phyloP scores from a whole-genome alignment of 129 eudicot species.

The Deinandra increscens region DNA sequence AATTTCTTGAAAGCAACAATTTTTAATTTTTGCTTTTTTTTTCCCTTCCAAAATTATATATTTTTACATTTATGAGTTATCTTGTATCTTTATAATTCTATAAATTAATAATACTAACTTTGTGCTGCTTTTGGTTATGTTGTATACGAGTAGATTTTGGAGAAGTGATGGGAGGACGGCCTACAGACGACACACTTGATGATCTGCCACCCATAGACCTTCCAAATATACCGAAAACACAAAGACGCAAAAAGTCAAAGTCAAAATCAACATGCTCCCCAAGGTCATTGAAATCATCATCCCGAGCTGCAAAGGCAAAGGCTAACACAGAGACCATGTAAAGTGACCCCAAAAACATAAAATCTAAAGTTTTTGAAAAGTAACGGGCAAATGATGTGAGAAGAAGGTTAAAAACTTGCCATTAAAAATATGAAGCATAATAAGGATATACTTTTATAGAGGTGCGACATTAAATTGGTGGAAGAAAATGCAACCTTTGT shows the following conservation, averaged over 20 bases:
- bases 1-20: constrained; percentile 31
- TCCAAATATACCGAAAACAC: constrained; percentile 66
- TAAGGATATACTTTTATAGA: constrained; percentile 6
- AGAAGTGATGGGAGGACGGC: constrained; percentile 51
- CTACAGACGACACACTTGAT: constrained; percentile 41
- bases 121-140: not conserved
- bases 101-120: not conserved
- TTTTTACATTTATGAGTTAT: not conserved
- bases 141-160: constrained; percentile 49
- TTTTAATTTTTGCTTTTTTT: not conserved
- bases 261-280: constrained; percentile 45
- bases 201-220: constrained; percentile 54
- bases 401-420: constrained; percentile 22
- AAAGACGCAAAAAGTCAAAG: constrained; percentile 52
- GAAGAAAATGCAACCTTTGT: constrained; percentile 24
- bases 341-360: constrained; percentile 17
- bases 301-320: constrained; percentile 55
- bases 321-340: constrained; percentile 59
- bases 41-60: constrained; percentile 14
- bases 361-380: constrained; percentile 18
- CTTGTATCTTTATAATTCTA: too few relatives aligned
- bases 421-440: constrained; percentile 25
- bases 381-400: constrained; percentile 19
- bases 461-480: constrained; percentile 34
- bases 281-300: constrained; percentile 46